Base-by-base conservation (phyloP, 1,139 yeast genomes). In the Kodamaea derodonti region DNA sequence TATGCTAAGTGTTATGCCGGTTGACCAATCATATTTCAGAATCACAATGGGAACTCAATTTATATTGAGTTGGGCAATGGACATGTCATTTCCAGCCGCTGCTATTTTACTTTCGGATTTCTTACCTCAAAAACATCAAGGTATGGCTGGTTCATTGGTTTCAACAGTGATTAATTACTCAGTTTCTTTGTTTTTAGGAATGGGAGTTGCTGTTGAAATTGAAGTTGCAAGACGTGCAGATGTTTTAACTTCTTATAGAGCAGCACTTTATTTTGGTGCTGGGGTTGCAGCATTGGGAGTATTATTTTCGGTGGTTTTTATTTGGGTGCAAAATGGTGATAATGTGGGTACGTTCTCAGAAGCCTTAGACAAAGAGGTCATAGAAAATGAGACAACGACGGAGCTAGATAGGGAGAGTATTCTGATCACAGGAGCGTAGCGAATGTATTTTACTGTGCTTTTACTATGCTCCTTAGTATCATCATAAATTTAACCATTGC, bases 121-220 rank as follows among this genome's bases (percentile, higher is more conserved):
- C 29, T 51, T 76, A 27, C 80, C 81, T 0, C 49, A 54, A 36
- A 62, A 65, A 35, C 72, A 73, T 39, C 82, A 76, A 51, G 81
- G 81, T 20, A 73, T 76, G 75, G 80, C 80, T 1, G 80, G 80
- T 1, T 75, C 80, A 1, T 52, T 75, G 35, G 76, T 75, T 1
- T 60, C 75, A 17, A 76, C 82, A 0, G 71, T 74, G 40, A 65
- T 72, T 11, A 75, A 74, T 47, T 75, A 75, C 42, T 71, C 78
- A 1, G 76, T 72, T 44, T 71, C 80, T 0, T 50, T 76, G 7
- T 67, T 72, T 35, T 56, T 75, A 29, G 80, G 78, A n/a, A 59
- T 75, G 28, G 72, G 72, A 7, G 65, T 69, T 14, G 68, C 75
- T 10, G 74, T 74, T 3, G 78, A 75, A 43, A 49, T 52, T 1